These are phyloP conservation scores for Penicillium coprophilum DNA, from an alignment of 495 filamentous ascomycete genomes.

Conservation along the genomic window DNA sequence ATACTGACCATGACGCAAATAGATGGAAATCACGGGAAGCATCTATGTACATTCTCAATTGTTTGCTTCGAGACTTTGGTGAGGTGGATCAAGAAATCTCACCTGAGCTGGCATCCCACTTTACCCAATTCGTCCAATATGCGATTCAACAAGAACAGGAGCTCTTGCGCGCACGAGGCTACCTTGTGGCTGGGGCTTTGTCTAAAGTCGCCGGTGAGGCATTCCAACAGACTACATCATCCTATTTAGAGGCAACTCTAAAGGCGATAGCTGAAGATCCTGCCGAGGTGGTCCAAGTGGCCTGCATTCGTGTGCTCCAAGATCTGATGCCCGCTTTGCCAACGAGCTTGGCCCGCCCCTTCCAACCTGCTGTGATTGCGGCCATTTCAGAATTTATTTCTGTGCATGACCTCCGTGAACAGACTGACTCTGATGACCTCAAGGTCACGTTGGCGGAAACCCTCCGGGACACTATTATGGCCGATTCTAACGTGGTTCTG, in stretches of 20 bases:
- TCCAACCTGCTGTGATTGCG: conserved; percentile 71
- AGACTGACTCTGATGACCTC: conserved; percentile 84
- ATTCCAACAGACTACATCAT: conserved; percentile 52
- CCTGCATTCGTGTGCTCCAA: conserved; percentile 86
- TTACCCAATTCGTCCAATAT: conserved; percentile 74
- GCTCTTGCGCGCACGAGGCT: conserved; percentile 81
- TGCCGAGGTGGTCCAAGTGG: conserved; percentile 85
- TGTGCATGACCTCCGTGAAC: conserved; percentile 74
- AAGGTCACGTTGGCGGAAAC: conserved; percentile 89
- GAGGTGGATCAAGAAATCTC: conserved; percentile 69
- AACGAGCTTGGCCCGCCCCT: conserved; percentile 49
- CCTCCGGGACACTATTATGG: conserved; percentile 74
- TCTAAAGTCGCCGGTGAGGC: conserved; percentile 55
- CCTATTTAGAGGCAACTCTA: conserved; percentile 73
- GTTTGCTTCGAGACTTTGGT: conserved; percentile 74
- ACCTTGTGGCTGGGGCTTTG: conserved; percentile 75
- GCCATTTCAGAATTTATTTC: conserved; percentile 77
- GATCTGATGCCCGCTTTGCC: conserved; percentile 68
- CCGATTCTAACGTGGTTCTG: conserved; percentile 71
- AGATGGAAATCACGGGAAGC: conserved; percentile 73
- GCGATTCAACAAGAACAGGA: conserved; percentile 66
- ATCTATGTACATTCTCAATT: conserved; percentile 76
- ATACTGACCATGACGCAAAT: conserved; percentile 18
- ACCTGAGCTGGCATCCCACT: conserved; percentile 63
- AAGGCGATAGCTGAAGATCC: conserved; percentile 70